Conservation (phyloP, 148 eudicot species). For the Bassia scoparia region DNA sequence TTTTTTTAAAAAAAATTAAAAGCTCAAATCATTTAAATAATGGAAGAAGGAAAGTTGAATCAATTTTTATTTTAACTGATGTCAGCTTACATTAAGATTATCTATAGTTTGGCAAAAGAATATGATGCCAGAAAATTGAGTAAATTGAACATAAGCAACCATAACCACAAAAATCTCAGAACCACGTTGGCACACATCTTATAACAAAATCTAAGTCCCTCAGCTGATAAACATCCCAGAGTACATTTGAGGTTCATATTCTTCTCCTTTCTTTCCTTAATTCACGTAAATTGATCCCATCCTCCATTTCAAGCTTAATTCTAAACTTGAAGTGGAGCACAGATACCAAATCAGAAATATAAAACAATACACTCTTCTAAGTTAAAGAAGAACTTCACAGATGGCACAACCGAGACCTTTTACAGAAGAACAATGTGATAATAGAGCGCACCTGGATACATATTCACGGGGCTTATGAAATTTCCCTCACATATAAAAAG, state of each 20-base stretch:
- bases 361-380: conserved; percentile 47
- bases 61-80: conserved; percentile 2
- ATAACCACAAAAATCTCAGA: conserved; percentile 4
- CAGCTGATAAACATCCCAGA: neutral
- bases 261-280: conserved; percentile 13
- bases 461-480: conserved; percentile 33
- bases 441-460: conserved; percentile 79
- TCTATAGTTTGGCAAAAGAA: neutral
- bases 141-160: neutral
- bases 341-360: conserved; percentile 23
- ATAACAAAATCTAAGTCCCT: neutral
- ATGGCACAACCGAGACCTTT: conserved; percentile 64
- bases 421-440: conserved; percentile 69
- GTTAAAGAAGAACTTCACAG: conserved; percentile 82
- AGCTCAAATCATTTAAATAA: neutral
- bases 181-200: conserved; percentile 3
- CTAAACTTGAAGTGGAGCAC: conserved; percentile 10
- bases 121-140: neutral
- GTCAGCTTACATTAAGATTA: neutral
- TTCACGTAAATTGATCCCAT: conserved; percentile 11
- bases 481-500: conserved; percentile 17
- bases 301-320: conserved; percentile 10
- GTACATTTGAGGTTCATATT: conserved; percentile 12
- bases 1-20: too few relatives aligned
- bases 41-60: neutral